Evolutionary conservation across 768 basidiomycete species (phyloP).

Genomic region (Kwoniella shandongensis): DNA sequence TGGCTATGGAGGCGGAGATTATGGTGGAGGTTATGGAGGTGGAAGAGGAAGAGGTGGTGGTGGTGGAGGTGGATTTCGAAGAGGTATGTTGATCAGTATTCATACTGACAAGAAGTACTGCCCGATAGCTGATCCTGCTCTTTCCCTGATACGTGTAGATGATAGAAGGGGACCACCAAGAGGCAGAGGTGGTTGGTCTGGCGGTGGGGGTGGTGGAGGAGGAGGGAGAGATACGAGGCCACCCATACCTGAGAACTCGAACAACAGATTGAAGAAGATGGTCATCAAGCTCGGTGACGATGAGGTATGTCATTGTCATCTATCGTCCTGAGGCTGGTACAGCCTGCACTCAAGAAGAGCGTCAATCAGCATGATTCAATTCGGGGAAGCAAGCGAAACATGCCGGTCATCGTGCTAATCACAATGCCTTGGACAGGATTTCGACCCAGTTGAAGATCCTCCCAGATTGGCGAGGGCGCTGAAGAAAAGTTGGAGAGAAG

Average conservation of each 20-base stretch:
- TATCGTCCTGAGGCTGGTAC: not conserved
- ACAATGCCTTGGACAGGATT: conserved; percentile 41
- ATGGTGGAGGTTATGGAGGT: not conserved
- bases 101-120: too few species aligned
- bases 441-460: conserved; percentile 52
- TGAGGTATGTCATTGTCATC: conserved; percentile 43
- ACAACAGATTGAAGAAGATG: conserved; percentile 45
- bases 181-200: conserved; percentile 17
- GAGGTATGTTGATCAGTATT: too few species aligned
- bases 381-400: too few species aligned
- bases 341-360: not conserved
- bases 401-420: too few species aligned
- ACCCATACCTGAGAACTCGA: conserved; percentile 35
- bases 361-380: not conserved
- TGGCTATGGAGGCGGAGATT: not conserved
- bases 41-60: not conserved
- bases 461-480: conserved; percentile 47
- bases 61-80: not conserved
- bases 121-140: not conserved
- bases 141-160: not conserved
- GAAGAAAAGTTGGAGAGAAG: conserved; percentile 47
- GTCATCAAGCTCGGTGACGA: conserved; percentile 51
- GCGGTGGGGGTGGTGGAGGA: conserved; percentile 23
- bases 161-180: conserved; percentile 26
- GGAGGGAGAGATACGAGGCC: conserved; percentile 13